Evolutionary conservation across 139 green algal genomes (phyloP).

Genomic region (Chlamydomonas incerta): DNA sequence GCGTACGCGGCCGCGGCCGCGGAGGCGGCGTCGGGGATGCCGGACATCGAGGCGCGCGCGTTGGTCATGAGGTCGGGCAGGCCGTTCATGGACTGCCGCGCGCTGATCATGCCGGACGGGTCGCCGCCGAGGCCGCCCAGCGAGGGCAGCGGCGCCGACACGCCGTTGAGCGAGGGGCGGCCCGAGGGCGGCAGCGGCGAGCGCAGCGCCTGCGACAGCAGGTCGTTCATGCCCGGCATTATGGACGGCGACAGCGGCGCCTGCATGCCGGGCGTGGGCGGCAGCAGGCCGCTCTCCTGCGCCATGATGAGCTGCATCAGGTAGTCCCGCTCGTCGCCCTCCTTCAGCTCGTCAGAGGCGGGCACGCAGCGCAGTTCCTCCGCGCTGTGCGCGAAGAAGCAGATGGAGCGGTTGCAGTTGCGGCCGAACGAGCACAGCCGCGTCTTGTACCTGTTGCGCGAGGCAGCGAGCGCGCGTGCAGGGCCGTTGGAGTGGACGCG

Average conservation of each 20-base stretch:
- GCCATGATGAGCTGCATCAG: constrained; percentile 56
- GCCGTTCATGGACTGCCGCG: constrained; percentile 4
- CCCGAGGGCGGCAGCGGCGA: not conserved
- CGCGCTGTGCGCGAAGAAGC: constrained; percentile 71
- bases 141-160: not conserved
- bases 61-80: constrained; percentile 2
- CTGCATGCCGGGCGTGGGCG: not conserved
- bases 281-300: constrained; percentile 52
- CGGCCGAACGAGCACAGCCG: constrained; percentile 65
- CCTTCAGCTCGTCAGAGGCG: constrained; percentile 28
- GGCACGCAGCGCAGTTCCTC: constrained; percentile 61
- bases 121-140: too few species aligned
- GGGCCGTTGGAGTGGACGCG: too few species aligned
- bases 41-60: not conserved
- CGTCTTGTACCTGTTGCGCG: constrained; percentile 70
- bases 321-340: constrained; percentile 53
- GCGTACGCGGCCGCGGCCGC: not conserved
- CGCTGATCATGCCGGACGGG: not conserved
- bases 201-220: constrained; percentile 31
- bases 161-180: constrained; percentile 4
- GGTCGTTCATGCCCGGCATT: not conserved
- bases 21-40: not conserved
- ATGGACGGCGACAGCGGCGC: not conserved
- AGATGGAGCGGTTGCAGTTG: constrained; percentile 68
- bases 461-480: too few species aligned